Evolutionary conservation across 2,329 filamentous ascomycete species (phyloP).

Genomic region (Diaporthe sp.): DNA sequence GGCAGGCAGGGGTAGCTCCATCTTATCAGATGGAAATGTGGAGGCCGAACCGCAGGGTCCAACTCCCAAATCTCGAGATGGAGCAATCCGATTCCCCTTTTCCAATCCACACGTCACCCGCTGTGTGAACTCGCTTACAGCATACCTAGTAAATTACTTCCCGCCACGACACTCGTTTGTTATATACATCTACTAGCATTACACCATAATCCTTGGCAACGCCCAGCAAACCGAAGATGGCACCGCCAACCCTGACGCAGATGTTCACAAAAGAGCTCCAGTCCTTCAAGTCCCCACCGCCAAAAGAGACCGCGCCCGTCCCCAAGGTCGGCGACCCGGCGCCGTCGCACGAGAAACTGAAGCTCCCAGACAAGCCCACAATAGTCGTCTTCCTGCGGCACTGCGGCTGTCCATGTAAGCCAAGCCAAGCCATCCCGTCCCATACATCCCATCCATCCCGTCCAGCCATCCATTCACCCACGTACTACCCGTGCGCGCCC

Average conservation of each 20-base stretch:
- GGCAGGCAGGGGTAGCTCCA: constrained; percentile 38
- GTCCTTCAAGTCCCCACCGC: constrained; percentile 40
- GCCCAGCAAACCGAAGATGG: constrained; percentile 11
- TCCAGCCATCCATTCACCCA: not conserved
- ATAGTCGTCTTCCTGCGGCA: constrained; percentile 79
- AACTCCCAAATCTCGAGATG: constrained; percentile 9
- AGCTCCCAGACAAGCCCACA: constrained; percentile 67
- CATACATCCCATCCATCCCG: not conserved
- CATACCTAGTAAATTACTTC: not conserved
- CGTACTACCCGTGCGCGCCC: not conserved
- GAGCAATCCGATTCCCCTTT: constrained; percentile 1
- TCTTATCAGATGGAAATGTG: constrained; percentile 35
- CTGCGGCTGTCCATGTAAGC: constrained; percentile 80
- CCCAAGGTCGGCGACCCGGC: constrained; percentile 69
- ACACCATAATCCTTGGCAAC: not conserved
- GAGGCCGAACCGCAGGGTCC: constrained; percentile 13
- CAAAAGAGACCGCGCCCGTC: constrained; percentile 59
- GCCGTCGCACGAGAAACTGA: constrained; percentile 66
- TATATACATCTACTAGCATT: not conserved
- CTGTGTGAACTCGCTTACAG: not conserved
- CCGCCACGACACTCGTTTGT: constrained; percentile 6
- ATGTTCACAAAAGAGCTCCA: constrained; percentile 38
- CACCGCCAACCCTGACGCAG: constrained; percentile 14
- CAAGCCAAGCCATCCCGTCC: not conserved
- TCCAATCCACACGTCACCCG: not conserved